phyloP scores from a whole-genome alignment of 2,329 filamentous ascomycete species.

The Cercospora zeina region DNA sequence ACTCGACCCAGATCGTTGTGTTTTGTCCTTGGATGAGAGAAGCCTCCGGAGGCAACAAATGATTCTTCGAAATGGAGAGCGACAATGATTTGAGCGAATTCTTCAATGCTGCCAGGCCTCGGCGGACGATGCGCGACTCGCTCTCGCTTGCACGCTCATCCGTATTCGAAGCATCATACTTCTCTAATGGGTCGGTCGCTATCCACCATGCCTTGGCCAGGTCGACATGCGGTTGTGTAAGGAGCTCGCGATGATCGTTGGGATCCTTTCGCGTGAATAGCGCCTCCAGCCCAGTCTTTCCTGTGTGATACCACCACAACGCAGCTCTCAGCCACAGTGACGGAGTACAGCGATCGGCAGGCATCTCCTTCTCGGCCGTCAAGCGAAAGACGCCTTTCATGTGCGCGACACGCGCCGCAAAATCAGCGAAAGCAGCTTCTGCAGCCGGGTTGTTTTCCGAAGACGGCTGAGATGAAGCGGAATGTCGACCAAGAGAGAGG shows the following conservation, averaged over 20 bases:
- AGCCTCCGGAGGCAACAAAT: slow-evolving; percentile 65
- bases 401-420: slow-evolving; percentile 69
- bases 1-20: slow-evolving; percentile 77
- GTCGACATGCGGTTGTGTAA: slow-evolving; percentile 79
- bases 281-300: slow-evolving; percentile 71
- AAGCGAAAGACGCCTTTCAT: slow-evolving; percentile 74
- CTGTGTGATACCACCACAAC: slow-evolving; percentile 88
- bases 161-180: slow-evolving; percentile 22
- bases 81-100: slow-evolving; percentile 66
- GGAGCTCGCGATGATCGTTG: slow-evolving; percentile 53
- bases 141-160: slow-evolving; percentile 9
- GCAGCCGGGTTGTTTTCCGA: slow-evolving; percentile 46
- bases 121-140: slow-evolving; percentile 14
- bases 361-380: slow-evolving; percentile 71
- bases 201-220: slow-evolving; percentile 86
- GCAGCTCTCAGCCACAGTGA: slow-evolving; percentile 64
- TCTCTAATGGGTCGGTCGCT: slow-evolving; percentile 45
- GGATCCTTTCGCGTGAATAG: slow-evolving; percentile 57
- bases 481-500: slow-evolving; percentile 30
- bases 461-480: slow-evolving; percentile 29
- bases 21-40: slow-evolving; percentile 77
- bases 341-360: slow-evolving; percentile 63
- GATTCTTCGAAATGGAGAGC: slow-evolving; percentile 78
- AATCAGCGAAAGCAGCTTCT: slow-evolving; percentile 68
- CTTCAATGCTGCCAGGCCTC: slow-evolving; percentile 21